Base-by-base conservation (phyloP, 2,329 filamentous ascomycete genomes). In the Xylaria sp. region DNA sequence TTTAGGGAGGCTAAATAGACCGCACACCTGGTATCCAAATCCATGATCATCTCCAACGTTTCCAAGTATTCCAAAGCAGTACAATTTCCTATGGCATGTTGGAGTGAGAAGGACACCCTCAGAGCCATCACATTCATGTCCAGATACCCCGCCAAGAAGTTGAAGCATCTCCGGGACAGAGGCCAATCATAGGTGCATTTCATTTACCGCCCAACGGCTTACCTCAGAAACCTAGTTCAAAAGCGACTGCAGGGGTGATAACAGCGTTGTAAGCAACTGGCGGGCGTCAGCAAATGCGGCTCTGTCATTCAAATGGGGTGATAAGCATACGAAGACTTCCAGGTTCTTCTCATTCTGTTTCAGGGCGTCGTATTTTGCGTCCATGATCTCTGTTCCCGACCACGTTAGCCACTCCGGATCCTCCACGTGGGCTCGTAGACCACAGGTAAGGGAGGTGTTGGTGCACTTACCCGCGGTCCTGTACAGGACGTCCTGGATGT, bases 261-360 rank as follows among this genome's bases (percentile, higher is more conserved):
- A 52, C 4, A 60, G 46, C 21, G 58, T 60, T 3, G 44, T 55
- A 23, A 60, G 58, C 31, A 60, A 51, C 58, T 60, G n/a, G 15
- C 6, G n/a, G 48, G 23, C 35, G 57, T 60, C 31, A 60, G 57
- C 17, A 17, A 23, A 47, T 21, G 38, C 11, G 31, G 19, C 25
- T n/a, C 8, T 7, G 1, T 7, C 4, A 17, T 27, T 17, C 1
- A 6, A n/a, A 19, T 17, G 23, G 17, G 13, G 11, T 8, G 11
- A 10, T 4, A 15, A 10, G 11, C 58, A 27, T 55, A 49, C 58
- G 15, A 48, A 59, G 13, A 43, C 35, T n/a, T 60, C 51, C 13
- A 60, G 37, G 9, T 49, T 48, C 44, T 51, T 60, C 19, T 55
- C 52, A 10, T 60, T 49, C 7, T 44, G 5, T 33, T 23, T 55